These are phyloP conservation scores for Plectranthus barbatus DNA, from an alignment of 257 asterid species.

Conservation along the genomic window DNA sequence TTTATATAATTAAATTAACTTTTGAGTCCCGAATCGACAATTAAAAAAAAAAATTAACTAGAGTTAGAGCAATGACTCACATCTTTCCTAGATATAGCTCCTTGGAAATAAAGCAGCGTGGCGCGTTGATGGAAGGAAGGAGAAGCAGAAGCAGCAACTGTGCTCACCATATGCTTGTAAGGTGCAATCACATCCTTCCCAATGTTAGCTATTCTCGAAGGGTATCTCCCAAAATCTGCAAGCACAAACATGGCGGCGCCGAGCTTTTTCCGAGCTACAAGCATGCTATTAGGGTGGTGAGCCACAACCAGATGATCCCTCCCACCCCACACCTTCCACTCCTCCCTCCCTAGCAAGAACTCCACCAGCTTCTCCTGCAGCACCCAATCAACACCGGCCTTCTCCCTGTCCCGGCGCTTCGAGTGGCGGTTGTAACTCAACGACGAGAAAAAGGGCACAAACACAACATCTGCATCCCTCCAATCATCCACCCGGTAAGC, in stretches of 20 bases:
- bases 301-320: constrained; percentile 68
- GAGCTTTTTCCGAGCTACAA: constrained; percentile 47
- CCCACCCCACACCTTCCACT: constrained; percentile 55
- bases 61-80: constrained; percentile 32
- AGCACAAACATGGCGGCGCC: constrained; percentile 64
- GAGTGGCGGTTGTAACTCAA: constrained; percentile 68
- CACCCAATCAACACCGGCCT: constrained; percentile 25
- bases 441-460: constrained; percentile 74
- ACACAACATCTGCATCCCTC: constrained; percentile 52
- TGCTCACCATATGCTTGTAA: constrained; percentile 73
- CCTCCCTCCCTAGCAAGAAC: constrained; percentile 40
- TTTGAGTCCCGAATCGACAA: too few species aligned
- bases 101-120: constrained; percentile 59
- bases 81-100: constrained; percentile 76
- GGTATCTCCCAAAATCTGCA: constrained; percentile 73
- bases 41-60: not conserved
- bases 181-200: constrained; percentile 83
- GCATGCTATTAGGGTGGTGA: constrained; percentile 80
- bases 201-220: constrained; percentile 46
- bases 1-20: too few species aligned
- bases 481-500: constrained; percentile 45
- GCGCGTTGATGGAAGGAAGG: constrained; percentile 40
- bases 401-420: constrained; percentile 31
- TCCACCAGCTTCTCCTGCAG: constrained; percentile 57
- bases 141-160: constrained; percentile 28